Evolutionary conservation across 169 alveolate species (phyloP), one percentile per base, ranked within the genome.

Genomic region (Theileria parva): DNA sequence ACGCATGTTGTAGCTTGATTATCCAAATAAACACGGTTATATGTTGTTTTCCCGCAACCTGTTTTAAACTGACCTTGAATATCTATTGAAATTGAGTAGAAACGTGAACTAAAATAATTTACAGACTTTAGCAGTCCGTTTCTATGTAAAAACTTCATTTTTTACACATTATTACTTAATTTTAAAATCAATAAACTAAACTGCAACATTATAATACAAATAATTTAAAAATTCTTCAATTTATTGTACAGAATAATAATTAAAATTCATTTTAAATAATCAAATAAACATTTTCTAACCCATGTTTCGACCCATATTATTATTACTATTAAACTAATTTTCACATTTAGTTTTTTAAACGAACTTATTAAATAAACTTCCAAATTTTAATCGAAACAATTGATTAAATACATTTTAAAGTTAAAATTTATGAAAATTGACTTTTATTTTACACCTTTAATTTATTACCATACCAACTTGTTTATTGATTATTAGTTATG

Each of bases 1-100:
- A 96, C 79, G 21, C 98, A 98, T 4, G 99, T 97, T 13, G 99
- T 98, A 1, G 99, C 98, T 85, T 97, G 97, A 91, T 96, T 94
- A 86, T 98, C 99, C 79, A 98, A 87, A 88, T 96, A 98, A 8
- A 86, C 86, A 34, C 94, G 66, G 28, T 69, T 19, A 69, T 27
- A 86, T 79, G 30, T 73, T 76, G 65, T 68, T 86, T 65, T 74
- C 60, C 66, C 80, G 37, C 23, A 77, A 17, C 30, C 74, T 71
- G 65, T 55, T 23, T 25, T 44, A 13, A 68, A 17, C 21, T 51
- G 23, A 23, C 77, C 77, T 44, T 68, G 48, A 17, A 68, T 19
- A 37, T 68, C 77, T 25, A 68, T 44, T 50, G 77, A 68, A 13
- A 68, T n/a, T 27, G 64, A 27, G 32, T 63, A 30, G 48, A 7